Evolutionary conservation across 1,139 yeast genomes (phyloP).

Genomic region (Lodderomyces theae): DNA sequence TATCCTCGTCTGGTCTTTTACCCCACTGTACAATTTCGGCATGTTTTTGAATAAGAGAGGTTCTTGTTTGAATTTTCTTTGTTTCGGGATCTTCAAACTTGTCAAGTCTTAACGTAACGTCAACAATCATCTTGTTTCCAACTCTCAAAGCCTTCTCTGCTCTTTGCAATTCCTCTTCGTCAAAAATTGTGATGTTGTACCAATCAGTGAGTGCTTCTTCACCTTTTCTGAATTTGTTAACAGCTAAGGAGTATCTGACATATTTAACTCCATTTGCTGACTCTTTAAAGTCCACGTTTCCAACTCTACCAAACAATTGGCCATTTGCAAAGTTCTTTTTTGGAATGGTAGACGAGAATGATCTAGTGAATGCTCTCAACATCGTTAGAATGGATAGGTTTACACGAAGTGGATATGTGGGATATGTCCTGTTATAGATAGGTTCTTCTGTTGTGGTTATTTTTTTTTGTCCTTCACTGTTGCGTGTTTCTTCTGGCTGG

Average conservation of each 20-base stretch:
- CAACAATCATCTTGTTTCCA: slow-evolving; percentile 43
- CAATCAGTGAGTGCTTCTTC: slow-evolving; percentile 35
- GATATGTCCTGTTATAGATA: neutral
- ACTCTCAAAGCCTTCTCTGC: slow-evolving; percentile 41
- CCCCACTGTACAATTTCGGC: slow-evolving; percentile 43
- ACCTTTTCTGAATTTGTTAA: slow-evolving; percentile 36
- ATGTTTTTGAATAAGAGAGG: slow-evolving; percentile 35
- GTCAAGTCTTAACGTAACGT: slow-evolving; percentile 40
- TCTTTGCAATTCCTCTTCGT: slow-evolving; percentile 32
- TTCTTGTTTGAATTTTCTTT: slow-evolving; percentile 18
- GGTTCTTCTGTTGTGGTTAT: neutral
- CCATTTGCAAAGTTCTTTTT: slow-evolving; percentile 41
- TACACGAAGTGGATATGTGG: too few species aligned
- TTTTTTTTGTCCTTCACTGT: neutral
- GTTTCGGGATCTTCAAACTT: slow-evolving; percentile 34
- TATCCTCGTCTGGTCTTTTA: slow-evolving; percentile 25
- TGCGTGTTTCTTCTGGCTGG: too few species aligned
- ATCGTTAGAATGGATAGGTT: slow-evolving; percentile 13
- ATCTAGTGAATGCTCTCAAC: slow-evolving; percentile 33
- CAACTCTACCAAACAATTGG: slow-evolving; percentile 44
- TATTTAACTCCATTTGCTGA: slow-evolving; percentile 38
- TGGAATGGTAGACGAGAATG: slow-evolving; percentile 31
- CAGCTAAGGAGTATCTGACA: slow-evolving; percentile 45
- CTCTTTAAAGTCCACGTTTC: slow-evolving; percentile 36
- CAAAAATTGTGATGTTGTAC: slow-evolving; percentile 43